Evolutionary conservation across 352 stramenopile species (phyloP).

Genomic region (Phytophthora cryptogea): DNA sequence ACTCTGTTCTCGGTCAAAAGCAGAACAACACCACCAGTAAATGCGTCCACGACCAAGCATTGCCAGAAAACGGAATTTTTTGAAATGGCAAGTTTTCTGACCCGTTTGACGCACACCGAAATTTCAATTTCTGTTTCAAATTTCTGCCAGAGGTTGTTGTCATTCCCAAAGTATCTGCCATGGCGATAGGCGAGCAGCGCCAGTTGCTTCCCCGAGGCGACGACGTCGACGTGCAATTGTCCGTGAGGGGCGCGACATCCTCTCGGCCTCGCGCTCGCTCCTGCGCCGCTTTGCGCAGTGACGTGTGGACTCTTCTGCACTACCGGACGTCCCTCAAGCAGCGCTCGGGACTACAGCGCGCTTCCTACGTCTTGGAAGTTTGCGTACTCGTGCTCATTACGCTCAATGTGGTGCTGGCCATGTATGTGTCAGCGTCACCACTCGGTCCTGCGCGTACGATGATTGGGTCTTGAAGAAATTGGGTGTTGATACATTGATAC

Average conservation of each 20-base stretch:
- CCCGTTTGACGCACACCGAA: constrained; percentile 1
- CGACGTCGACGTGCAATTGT: constrained; percentile 21
- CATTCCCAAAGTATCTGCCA: constrained; percentile 16
- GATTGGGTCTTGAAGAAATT: neutral
- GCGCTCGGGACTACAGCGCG: constrained; percentile 60
- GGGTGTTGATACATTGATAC: neutral
- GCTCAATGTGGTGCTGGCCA: constrained; percentile 78
- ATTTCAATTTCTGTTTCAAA: too few species aligned
- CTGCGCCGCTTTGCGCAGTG: constrained; percentile 40
- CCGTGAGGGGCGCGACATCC: constrained; percentile 11
- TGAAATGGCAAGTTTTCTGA: too few species aligned
- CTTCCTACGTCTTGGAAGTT: constrained; percentile 70
- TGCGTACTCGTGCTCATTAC: constrained; percentile 77
- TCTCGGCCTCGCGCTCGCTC: neutral
- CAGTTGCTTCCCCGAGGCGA: constrained; percentile 21
- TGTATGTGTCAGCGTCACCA: constrained; percentile 51
- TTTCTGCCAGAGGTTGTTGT: constrained; percentile 16
- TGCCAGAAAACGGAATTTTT: too few species aligned
- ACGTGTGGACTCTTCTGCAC: constrained; percentile 80
- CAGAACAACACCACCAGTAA: too few species aligned
- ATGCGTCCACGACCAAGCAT: too few species aligned
- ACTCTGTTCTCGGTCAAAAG: too few species aligned
- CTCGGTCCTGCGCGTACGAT: constrained; percentile 30
- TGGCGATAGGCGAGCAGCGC: constrained; percentile 16
- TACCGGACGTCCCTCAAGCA: constrained; percentile 70